Evolutionary conservation across 768 basidiomycete species (phyloP).

Genomic region (Naganishia vaughanmartiniae): DNA sequence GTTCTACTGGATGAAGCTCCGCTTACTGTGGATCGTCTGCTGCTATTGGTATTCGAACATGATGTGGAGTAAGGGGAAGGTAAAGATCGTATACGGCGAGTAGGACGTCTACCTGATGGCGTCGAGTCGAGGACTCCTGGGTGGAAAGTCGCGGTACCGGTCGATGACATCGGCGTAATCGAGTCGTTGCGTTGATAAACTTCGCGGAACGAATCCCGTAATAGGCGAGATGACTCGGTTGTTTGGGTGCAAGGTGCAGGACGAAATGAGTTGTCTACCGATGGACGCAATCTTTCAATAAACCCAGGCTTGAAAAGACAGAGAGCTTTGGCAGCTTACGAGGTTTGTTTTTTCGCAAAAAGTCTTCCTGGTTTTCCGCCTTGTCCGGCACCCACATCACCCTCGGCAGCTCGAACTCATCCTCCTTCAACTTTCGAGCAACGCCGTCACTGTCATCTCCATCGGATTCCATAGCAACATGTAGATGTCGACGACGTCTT

Average conservation of each 20-base stretch:
- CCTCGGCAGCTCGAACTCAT: slow-evolving; percentile 18
- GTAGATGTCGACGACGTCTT: neutral
- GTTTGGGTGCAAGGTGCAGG: slow-evolving; percentile 17
- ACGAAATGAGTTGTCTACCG: neutral
- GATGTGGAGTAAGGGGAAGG: slow-evolving; percentile 18
- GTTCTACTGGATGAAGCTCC: slow-evolving; percentile 1
- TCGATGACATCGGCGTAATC: neutral
- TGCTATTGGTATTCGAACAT: slow-evolving; percentile 1
- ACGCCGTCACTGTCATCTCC: slow-evolving; percentile 1
- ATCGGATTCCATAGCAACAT: slow-evolving; percentile 9
- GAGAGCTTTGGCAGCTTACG: neutral
- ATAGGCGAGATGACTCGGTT: slow-evolving; percentile 5
- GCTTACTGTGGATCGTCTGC: slow-evolving; percentile 11
- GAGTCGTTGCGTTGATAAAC: neutral
- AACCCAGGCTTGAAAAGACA: neutral
- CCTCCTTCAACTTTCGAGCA: neutral
- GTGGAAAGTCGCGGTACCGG: neutral
- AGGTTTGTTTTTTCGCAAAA: neutral
- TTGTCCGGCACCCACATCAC: slow-evolving; percentile 22
- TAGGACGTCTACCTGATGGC: slow-evolving; percentile 12
- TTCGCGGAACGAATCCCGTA: slow-evolving; percentile 2
- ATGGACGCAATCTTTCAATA: neutral
- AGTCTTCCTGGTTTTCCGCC: slow-evolving; percentile 13
- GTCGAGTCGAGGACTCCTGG: neutral
- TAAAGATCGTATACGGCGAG: slow-evolving; percentile 10